phyloP scores from a whole-genome alignment of 1,139 yeast species.

The Debaryomyces nepalensis region DNA sequence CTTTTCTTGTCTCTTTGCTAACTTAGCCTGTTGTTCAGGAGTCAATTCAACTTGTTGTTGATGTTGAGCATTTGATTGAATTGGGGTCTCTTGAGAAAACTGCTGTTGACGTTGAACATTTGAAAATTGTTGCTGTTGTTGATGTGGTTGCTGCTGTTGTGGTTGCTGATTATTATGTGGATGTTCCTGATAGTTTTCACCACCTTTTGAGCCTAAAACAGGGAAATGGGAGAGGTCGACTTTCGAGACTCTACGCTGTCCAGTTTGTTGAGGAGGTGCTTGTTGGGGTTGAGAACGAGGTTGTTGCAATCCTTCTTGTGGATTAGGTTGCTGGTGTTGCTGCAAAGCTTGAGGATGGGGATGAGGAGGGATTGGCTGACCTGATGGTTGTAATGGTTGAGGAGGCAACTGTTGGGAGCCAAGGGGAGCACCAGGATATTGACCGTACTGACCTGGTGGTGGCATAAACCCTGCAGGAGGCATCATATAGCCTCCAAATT shows the following conservation, averaged over 20 bases:
- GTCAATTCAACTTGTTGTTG: conserved; percentile 37
- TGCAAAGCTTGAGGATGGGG: conserved; percentile 17
- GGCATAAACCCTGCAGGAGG: conserved; percentile 47
- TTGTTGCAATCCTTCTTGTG: conserved; percentile 1
- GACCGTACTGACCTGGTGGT: conserved; percentile 47
- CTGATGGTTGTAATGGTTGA: conserved; percentile 22
- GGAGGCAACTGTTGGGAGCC: conserved; percentile 33
- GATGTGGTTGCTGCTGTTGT: conserved; percentile 16
- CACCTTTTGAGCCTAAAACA: conserved; percentile 51
- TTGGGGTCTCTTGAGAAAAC: conserved; percentile 16
- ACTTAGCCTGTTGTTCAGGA: conserved; percentile 56
- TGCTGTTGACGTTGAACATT: conserved; percentile 21
- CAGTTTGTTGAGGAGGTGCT: conserved; percentile 10
- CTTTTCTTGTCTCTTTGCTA: conserved; percentile 75
- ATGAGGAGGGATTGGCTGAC: conserved; percentile 21
- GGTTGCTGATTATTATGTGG: conserved; percentile 17
- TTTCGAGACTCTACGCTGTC: conserved; percentile 22
- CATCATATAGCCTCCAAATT: conserved; percentile 45
- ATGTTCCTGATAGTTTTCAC: conserved; percentile 16
- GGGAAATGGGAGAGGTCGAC: conserved; percentile 56
- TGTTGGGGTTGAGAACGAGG: conserved; percentile 3
- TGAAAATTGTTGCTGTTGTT: conserved; percentile 19
- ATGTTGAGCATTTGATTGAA: conserved; percentile 20
- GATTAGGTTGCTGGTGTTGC: conserved; percentile 10
- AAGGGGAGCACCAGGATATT: conserved; percentile 32